Evolutionary conservation across 2,329 filamentous ascomycete species (phyloP), one percentile per base, ranked within the genome.

Genomic region (Epichloe glyceriae): DNA sequence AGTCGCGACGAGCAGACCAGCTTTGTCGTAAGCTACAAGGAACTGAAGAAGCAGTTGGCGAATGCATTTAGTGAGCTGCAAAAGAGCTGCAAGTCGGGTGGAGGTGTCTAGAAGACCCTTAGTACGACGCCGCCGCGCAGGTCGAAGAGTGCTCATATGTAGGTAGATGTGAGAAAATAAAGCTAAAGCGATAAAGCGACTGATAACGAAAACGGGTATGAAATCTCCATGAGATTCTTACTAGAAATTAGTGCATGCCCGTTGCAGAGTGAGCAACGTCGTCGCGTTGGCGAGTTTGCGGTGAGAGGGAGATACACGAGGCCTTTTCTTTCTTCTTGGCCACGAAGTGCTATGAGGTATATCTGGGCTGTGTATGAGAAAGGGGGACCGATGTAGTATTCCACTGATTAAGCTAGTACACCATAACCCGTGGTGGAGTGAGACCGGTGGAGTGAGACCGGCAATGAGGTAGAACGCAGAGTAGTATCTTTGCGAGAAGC

Each of bases 1-100:
- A 95, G 86, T 65, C 80, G 91, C 51, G 91, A 98, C 66, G 88
- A 95, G 62, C 86, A 95, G 67, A 93, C 83, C 50, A 83, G 86
- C 56, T 86, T 97, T 61, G 77, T 96, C 50, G 83, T 96, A 53
- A 91, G 81, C 57, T 98, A 94, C 66, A 87, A 88, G 65, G 93
- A 97, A 66, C 68, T 98, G 54, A 94, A 80, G 67, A 80, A 81
- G 64, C 77, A 80, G 62, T 67, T 82, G 46, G 69, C 70, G 40
- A 71, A 70, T 49, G 73, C 79, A 3, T 84, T 82, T 58, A 71
- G 72, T 35, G 80, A 83, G 50, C 69, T 84, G 49, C 67, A 73
- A 49, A 80, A 79, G 62, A 67, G 63, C 46, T 64, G 61, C 50
- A 70, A 70, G 58, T 61, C 63, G 44, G 60, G 57, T 5, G 61